Evolutionary conservation across 139 green algal genomes (phyloP).

Genomic region (Zygnema cylindricum): DNA sequence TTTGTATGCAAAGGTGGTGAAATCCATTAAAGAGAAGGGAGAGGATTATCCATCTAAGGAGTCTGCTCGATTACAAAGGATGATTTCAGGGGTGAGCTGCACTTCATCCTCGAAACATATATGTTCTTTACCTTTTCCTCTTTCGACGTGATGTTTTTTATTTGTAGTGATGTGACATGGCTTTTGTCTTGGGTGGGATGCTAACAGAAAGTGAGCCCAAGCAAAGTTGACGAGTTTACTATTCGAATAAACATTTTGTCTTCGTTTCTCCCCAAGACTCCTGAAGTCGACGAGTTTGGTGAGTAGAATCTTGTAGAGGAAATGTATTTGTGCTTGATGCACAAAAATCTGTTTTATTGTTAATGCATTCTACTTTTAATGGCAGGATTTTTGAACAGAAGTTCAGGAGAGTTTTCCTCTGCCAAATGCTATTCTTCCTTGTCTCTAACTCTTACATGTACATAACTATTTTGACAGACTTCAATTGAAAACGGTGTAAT

Average conservation of each 20-base stretch:
- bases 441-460: no score
- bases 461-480: no score
- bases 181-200: neutral
- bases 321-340: no score
- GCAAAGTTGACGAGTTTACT: constrained; percentile 33
- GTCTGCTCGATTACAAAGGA: constrained; percentile 31
- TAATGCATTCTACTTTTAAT: no score
- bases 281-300: neutral
- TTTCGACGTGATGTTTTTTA: neutral
- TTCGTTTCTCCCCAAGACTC: neutral
- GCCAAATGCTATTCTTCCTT: no score
- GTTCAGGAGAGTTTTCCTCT: no score
- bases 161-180: neutral
- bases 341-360: no score
- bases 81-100: constrained; percentile 47
- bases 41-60: constrained; percentile 51
- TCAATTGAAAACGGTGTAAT: no score
- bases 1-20: constrained; percentile 58
- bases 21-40: constrained; percentile 57
- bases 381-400: no score
- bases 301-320: no score
- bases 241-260: constrained; percentile 37
- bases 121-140: neutral
- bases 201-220: constrained; percentile 18
- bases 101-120: neutral